Percentiles rank a stretch among this genome's conserved stretches.
phyloP scores from a whole-genome alignment of 495 filamentous ascomycete genomes.

The Aspergillus avenaceus region DNA sequence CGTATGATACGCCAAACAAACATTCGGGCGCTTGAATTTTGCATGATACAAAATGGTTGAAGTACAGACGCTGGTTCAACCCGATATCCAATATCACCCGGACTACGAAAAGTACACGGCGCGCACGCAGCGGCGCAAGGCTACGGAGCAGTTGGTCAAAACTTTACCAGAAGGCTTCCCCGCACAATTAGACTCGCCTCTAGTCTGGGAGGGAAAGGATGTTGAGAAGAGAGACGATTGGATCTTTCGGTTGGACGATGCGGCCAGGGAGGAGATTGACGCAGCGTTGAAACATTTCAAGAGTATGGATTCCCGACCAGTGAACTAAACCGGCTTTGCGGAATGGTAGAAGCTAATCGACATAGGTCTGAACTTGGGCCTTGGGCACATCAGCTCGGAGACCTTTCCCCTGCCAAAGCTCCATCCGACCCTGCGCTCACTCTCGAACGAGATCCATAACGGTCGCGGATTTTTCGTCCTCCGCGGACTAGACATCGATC shows the following conservation, averaged over 20 bases:
- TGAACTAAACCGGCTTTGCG: too few species aligned
- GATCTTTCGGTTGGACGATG: constrained; percentile 43
- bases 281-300: constrained; percentile 52
- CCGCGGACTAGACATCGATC: constrained; percentile 49
- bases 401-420: constrained; percentile 58
- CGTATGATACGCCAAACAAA: too few species aligned
- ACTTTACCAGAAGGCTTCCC: constrained; percentile 51
- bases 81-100: constrained; percentile 55
- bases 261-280: constrained; percentile 54
- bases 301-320: too few species aligned
- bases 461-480: constrained; percentile 63
- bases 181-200: constrained; percentile 35
- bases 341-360: background rate
- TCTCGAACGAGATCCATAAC: constrained; percentile 51
- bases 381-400: constrained; percentile 45
- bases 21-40: too few species aligned
- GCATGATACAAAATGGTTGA: constrained; percentile 17
- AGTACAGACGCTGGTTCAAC: constrained; percentile 23
- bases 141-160: constrained; percentile 35
- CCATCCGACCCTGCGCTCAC: constrained; percentile 36
- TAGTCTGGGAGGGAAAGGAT: constrained; percentile 58
- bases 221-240: constrained; percentile 47
- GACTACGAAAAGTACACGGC: constrained; percentile 53
- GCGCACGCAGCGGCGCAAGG: constrained; percentile 42
- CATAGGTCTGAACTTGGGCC: constrained; percentile 36